Conservation (phyloP, 2,329 filamentous ascomycete species). For the Fusarium setosum region DNA sequence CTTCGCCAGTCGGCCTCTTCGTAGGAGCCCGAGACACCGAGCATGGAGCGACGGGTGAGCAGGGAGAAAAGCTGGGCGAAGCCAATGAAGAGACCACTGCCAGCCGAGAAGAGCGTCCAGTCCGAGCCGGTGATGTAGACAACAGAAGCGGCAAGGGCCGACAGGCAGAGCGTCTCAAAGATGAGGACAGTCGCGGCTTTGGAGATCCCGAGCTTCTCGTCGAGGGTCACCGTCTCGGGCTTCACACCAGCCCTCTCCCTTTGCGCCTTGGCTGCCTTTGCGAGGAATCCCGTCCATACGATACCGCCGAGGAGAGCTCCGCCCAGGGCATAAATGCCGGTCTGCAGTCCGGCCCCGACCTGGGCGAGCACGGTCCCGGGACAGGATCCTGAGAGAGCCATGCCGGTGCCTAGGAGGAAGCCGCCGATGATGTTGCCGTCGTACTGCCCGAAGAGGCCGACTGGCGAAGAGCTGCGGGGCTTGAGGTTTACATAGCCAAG, state of each 20-base stretch:
- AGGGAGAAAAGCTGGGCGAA: conserved; percentile 68
- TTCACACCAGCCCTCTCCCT: conserved; percentile 40
- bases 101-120: conserved; percentile 54
- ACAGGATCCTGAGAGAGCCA: conserved; percentile 73
- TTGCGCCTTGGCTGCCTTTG: conserved; percentile 46
- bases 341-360: conserved; percentile 62
- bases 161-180: conserved; percentile 56
- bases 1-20: too few relatives aligned
- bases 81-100: conserved; percentile 70
- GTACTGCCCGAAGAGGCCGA: conserved; percentile 65
- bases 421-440: conserved; percentile 76
- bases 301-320: conserved; percentile 69
- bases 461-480: conserved; percentile 62
- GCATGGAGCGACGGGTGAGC: conserved; percentile 60
- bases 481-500: conserved; percentile 55
- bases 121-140: conserved; percentile 40
- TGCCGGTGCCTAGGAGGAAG: conserved; percentile 70
- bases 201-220: conserved; percentile 55
- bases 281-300: conserved; percentile 59
- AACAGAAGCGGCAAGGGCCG: conserved; percentile 53
- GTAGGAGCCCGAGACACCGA: conserved; percentile 72
- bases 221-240: conserved; percentile 48
- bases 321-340: conserved; percentile 62
- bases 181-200: conserved; percentile 50
- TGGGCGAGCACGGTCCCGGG: conserved; percentile 74